Evolutionary conservation across 2,329 filamentous ascomycete species (phyloP), one percentile per base, ranked within the genome.

Genomic region (Xylaria arbuscula): DNA sequence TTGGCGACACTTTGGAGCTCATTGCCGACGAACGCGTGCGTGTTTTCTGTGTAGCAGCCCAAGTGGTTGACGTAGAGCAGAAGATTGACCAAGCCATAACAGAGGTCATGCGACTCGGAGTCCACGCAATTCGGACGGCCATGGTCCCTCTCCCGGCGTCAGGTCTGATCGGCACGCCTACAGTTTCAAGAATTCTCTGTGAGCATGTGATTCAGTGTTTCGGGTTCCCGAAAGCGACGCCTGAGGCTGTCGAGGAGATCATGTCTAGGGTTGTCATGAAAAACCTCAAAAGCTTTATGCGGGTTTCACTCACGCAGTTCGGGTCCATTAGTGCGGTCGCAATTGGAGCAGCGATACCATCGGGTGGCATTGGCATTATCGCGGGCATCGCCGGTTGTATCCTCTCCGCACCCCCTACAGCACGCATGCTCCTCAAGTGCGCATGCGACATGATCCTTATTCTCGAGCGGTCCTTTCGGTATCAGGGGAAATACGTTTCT

Each of bases 31-130:
- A 69, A 40, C 62, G 67, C 42, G 67, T 66, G 58, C 67, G 67
- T 69, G 67, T 66, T 47, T 63, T 66, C 58, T 69, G 63, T 62
- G 62, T 60, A 38, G 67, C 67, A 24, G 67, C 67, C 55, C 67
- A 69, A n/a, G 63, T 66, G 13, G 58, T 69, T 32, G 63, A 66
- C 55, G 62, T 69, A 3, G 63, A 69, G 48, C 63, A 69, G 55
- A 63, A 69, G 59, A 63, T 69, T 59, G 54, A 69, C 48, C 67
- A 69, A 45, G 54, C 67, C 47, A 63, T 69, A 40, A 69, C 58
- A 62, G 66, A 68, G 58, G 63, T 66, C 24, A 69, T 69, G 63
- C 67, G 66, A 34, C 62, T 68, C 24, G 62, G 57, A 10, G 22
- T 53, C 11, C 66, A 68, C 47, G 66, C 66, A 19, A 62, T 62